A percentile compares a stretch with the other conserved stretches of the same genome.
These are phyloP conservation scores for Psilocybe sp. DNA, from an alignment of 768 basidiomycete genomes.

Conservation along the genomic window DNA sequence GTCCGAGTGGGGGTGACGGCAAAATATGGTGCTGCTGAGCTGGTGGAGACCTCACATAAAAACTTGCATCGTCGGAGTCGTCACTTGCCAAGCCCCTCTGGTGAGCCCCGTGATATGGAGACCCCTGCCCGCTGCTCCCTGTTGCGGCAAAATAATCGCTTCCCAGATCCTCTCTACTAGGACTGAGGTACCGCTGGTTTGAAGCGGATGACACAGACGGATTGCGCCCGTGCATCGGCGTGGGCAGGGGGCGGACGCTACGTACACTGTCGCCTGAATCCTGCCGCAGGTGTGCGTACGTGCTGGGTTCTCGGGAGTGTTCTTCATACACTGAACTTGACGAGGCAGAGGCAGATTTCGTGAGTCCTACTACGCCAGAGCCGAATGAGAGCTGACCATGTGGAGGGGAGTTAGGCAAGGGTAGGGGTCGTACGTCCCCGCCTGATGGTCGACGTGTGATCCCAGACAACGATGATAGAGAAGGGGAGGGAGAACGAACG, in stretches of 20 bases:
- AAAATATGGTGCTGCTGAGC: not conserved
- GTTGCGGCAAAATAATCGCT: not conserved
- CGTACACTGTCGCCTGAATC: too few relatives aligned
- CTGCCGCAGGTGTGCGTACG: too few relatives aligned
- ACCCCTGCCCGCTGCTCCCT: not conserved
- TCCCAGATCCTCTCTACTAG: not conserved
- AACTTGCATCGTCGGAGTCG: conserved; percentile 5
- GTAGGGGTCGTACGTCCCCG: too few relatives aligned
- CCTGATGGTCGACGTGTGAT: too few relatives aligned
- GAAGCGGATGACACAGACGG: too few relatives aligned
- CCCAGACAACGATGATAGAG: too few relatives aligned
- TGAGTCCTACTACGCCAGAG: not conserved
- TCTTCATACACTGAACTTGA: conserved; percentile 1
- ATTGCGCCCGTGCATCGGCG: too few relatives aligned
- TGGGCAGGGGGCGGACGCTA: too few relatives aligned
- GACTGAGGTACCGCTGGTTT: too few relatives aligned
- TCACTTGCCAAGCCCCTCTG: conserved; percentile 12
- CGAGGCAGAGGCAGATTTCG: not conserved
- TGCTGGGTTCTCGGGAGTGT: too few relatives aligned
- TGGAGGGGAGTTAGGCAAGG: not conserved
- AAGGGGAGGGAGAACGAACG: too few relatives aligned
- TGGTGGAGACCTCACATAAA: conserved; percentile 11
- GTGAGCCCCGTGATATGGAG: conserved; percentile 1
- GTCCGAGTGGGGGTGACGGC: too few relatives aligned
- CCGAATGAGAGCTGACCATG: not conserved